phyloP scores from a whole-genome alignment of 2,329 filamentous ascomycete genomes.

The Zymoseptoria brevis region DNA sequence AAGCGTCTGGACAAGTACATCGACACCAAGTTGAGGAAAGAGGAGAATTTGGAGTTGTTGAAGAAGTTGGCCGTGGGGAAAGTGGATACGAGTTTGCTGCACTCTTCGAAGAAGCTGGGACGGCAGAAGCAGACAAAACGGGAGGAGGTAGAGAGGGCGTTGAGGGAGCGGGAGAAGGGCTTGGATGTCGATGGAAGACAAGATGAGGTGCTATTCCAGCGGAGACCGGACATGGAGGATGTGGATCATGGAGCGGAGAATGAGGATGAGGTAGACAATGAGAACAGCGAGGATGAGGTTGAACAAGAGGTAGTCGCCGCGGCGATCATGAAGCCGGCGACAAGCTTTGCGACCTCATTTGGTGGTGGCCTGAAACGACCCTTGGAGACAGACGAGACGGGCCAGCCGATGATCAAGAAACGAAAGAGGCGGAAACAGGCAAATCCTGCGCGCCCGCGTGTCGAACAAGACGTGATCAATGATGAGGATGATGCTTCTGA shows the following conservation, averaged over 20 bases:
- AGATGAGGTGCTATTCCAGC: constrained; percentile 48
- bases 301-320: constrained; percentile 1
- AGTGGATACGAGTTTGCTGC: constrained; percentile 72
- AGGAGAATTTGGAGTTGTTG: constrained; percentile 78
- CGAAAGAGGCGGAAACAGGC: constrained; percentile 53
- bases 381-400: constrained; percentile 68
- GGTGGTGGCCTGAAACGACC: constrained; percentile 84
- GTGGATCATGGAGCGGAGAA: not conserved
- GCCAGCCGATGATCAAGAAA: constrained; percentile 74
- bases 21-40: constrained; percentile 88
- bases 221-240: constrained; percentile 20
- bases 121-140: constrained; percentile 63
- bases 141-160: constrained; percentile 55
- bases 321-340: not conserved
- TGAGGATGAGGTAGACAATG: constrained; percentile 12
- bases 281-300: constrained; percentile 6
- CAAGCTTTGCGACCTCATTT: constrained; percentile 23
- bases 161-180: constrained; percentile 59
- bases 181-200: constrained; percentile 46
- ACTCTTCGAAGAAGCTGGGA: constrained; percentile 70
- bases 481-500: constrained; percentile 22
- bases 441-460: constrained; percentile 11
- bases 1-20: constrained; percentile 64
- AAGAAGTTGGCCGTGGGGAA: constrained; percentile 72
- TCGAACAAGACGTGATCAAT: constrained; percentile 30